phyloP scores from a whole-genome alignment of 257 asterid genomes.

The Nicotiana tabacum region DNA sequence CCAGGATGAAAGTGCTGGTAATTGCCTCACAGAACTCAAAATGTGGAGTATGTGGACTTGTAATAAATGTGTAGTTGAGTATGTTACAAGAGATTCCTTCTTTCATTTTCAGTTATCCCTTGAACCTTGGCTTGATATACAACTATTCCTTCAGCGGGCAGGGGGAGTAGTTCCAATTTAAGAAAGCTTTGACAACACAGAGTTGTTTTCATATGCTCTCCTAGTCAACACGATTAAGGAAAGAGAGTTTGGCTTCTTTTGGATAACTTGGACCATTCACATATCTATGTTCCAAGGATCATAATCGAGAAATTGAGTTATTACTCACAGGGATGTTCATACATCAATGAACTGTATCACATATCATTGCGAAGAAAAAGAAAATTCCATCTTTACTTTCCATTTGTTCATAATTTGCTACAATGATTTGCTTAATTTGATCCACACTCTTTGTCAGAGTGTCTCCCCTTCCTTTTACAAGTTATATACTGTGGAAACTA shows the following conservation, averaged over 20 bases:
- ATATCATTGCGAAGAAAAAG: neutral
- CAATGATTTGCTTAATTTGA: neutral
- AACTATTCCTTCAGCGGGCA: neutral
- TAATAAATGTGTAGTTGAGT: neutral
- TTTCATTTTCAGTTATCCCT: neutral
- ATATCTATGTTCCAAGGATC: slow-evolving; percentile 5
- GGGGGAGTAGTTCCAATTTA: neutral
- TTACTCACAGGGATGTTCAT: neutral
- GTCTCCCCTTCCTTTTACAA: neutral
- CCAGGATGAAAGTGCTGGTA: slow-evolving; percentile 99
- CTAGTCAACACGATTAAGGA: neutral
- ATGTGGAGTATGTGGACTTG: neutral
- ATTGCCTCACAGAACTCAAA: slow-evolving; percentile 9
- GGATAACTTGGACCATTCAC: neutral
- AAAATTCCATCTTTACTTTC: neutral
- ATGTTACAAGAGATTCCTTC: neutral
- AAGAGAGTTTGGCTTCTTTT: neutral
- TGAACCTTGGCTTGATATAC: neutral
- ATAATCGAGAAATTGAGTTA: neutral
- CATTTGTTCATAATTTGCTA: neutral
- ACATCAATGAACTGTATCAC: neutral
- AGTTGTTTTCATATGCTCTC: neutral
- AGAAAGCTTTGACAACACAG: neutral
- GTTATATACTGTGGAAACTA: neutral
- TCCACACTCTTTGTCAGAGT: neutral